Conservation (phyloP, 2,329 filamentous ascomycete species). For the Ploettnerulaceae sp. region DNA sequence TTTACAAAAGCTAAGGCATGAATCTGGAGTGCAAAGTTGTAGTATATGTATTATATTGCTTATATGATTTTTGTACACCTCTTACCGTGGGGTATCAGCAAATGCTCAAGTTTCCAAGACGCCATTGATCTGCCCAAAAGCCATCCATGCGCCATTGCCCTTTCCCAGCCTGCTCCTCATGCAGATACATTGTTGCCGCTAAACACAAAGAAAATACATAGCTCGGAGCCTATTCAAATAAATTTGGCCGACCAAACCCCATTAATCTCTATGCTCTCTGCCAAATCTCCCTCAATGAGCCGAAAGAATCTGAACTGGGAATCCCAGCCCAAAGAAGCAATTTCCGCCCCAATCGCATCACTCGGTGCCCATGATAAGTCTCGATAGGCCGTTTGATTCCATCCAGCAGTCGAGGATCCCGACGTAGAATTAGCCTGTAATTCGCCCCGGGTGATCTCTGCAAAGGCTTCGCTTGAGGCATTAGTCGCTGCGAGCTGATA, state of each 20-base stretch:
- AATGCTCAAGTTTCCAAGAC: no score
- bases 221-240: not conserved
- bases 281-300: not conserved
- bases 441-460: not conserved
- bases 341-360: not conserved
- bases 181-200: not conserved
- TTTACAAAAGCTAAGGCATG: no score
- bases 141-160: no score
- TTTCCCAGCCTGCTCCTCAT: no score
- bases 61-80: no score
- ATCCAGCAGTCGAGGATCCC: not conserved
- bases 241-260: slow-evolving; percentile 3
- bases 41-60: no score
- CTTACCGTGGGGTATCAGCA: no score
- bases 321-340: not conserved
- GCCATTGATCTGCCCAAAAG: no score
- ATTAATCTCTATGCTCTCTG: not conserved
- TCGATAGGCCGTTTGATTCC: not conserved
- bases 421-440: not conserved
- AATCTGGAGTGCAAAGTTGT: no score
- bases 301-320: not conserved
- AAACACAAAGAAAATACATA: not conserved
- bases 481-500: slow-evolving; percentile 6
- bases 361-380: slow-evolving; percentile 2
- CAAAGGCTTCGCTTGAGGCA: slow-evolving; percentile 2